Evolutionary conservation across 129 eudicot genomes (phyloP), one percentile per base, ranked within the genome.

Genomic region (Calendula officinalis): DNA sequence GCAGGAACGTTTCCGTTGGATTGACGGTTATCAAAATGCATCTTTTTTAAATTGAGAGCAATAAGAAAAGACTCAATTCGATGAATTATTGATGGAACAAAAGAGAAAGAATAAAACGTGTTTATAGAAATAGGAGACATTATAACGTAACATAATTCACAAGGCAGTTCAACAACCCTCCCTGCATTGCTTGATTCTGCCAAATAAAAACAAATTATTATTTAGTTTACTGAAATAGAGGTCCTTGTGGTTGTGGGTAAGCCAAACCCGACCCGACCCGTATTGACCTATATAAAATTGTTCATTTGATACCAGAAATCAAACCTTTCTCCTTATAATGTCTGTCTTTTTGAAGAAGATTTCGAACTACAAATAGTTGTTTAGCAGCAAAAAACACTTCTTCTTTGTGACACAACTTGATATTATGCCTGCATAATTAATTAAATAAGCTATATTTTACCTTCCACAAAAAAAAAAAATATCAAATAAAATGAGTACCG

Each of bases 21-120:
- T 35, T 8, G 60, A 78, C 80, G 74, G 75, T 57, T 67, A 70
- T 78, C 89, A 52, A 44, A 8, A 44, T 44, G 81, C 79, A 84
- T 73, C 60, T 69, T 77, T 57, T 80, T 92, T 46, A 92, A 64
- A 77, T 78, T 83, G 56, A 82, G 33, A 40, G 96, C 96, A 33
- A 88, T 39, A 7, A 85, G 83, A 68, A 78, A 78, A 22, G 95
- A 85, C 77, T 92, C 95, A 8, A 92, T 68, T n/a, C 95, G 83
- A 72, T 88, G 91, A 95, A 92, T 83, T 14, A 92, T 65, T 7
- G 87, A 85, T 12, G 98, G 95, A 52, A 86, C 59, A 71, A 82
- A 85, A 4, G 95, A 81, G 70, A 74, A 88, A 3, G 96, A 68
- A 81, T 85, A 83, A 22, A 85, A 36, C 1, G 85, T 85, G n/a